Evolutionary conservation across 169 alveolate genomes (phyloP).

Genomic region (Theileria equi): DNA sequence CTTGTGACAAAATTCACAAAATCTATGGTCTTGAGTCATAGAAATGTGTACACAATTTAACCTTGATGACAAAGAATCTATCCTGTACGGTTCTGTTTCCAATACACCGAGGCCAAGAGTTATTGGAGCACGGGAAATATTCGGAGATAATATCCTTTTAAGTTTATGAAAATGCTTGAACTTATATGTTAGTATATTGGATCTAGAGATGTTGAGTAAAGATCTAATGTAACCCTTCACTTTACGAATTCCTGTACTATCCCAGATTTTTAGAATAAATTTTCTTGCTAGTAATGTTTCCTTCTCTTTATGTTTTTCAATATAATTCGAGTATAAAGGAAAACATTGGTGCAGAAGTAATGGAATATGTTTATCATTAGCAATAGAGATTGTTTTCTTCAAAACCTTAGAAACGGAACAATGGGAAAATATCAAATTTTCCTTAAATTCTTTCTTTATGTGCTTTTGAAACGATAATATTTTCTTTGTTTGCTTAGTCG

Average conservation of each 20-base stretch:
- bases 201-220: neutral
- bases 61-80: neutral
- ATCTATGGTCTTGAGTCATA: neutral
- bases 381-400: neutral
- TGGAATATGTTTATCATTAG: neutral
- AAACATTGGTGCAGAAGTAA: no score
- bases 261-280: slow-evolving; percentile 3
- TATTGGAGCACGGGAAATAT: neutral
- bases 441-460: slow-evolving; percentile 4
- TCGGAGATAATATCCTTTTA: neutral
- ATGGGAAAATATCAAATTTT: neutral
- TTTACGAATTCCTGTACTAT: neutral
- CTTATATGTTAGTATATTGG: neutral
- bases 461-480: slow-evolving; percentile 37
- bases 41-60: slow-evolving; percentile 9
- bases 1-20: slow-evolving; percentile 14
- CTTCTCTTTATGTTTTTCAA: neutral
- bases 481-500: slow-evolving; percentile 24
- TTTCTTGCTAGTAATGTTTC: no score
- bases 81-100: neutral
- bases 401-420: neutral
- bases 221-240: neutral
- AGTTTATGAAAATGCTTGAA: neutral
- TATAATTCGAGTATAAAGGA: neutral
- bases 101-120: neutral